Evolutionary conservation across 371 early-diverging fungal species (phyloP), one percentile per base, ranked within the genome.

Genomic region (Mucor indicus): DNA sequence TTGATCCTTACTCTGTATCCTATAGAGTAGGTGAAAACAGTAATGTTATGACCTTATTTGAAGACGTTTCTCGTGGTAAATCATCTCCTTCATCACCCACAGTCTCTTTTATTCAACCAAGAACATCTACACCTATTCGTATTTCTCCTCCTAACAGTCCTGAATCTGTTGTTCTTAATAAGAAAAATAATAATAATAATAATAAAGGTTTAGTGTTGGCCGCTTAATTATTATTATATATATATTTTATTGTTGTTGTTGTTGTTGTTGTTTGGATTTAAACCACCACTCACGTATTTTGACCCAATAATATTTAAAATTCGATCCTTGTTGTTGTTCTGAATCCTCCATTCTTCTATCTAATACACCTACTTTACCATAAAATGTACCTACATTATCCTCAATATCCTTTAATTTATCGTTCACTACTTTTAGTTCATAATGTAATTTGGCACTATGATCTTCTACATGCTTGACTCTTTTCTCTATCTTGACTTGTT

Each of bases 1-100:
- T 85, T 48, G 90, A 90, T 61, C 91, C 91, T 19, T 77, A 71
- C 49, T 68, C 57, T 32, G 89, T 89, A 5, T 77, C 84, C 11
- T 90, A 86, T 69, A 70, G 86, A 15, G 77, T 84, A 30, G 88
- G 91, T 23, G 91, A 90, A 60, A 77, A 83, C 48, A 84, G 86
- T 11, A 69, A 75, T 21, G 70, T 86, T 44, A 74, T 79, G 66
- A 80, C 81, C 19, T 57, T 89, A 15, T 89, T 80, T 55, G 80
- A 81, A 50, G 84, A 87, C 59, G 60, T 75, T 36, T 55, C 79
- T 29, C 68, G 75, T 43, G 72, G 76, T 36, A 63, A 79, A 44
- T 53, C 77, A 46, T 62, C 76, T 29, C 52, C 41, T 2, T 50
- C 57, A 12, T n/a, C n/a, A n/a, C n/a, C n/a, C 21, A 44, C 48